phyloP scores from a whole-genome alignment of 768 basidiomycete genomes.

The Agrocybe praecox region DNA sequence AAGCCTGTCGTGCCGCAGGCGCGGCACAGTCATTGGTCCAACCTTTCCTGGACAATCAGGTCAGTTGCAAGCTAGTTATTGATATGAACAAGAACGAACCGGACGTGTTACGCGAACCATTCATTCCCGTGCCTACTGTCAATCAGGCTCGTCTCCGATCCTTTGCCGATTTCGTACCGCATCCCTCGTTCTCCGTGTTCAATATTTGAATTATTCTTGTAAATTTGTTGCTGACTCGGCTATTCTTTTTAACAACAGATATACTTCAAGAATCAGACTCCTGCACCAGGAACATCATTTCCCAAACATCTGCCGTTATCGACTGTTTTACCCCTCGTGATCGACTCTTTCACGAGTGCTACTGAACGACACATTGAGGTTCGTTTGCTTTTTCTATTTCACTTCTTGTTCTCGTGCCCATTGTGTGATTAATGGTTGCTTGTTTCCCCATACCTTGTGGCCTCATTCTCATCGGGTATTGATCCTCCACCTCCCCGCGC shows the following conservation, averaged over 20 bases:
- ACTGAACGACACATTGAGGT: conserved; percentile 99
- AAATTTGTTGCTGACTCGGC: conserved; percentile 17
- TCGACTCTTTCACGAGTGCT: conserved; percentile 95
- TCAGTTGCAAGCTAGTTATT: conserved; percentile 38
- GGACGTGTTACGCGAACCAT: conserved; percentile 20
- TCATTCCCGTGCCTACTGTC: conserved; percentile 18
- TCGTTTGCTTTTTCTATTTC: conserved; percentile 21
- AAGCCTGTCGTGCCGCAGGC: conserved; percentile 94
- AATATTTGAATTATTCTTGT: conserved; percentile 16
- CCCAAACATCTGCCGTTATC: conserved; percentile 82
- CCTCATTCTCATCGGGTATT: conserved; percentile 13
- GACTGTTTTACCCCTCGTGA: conserved; percentile 83
- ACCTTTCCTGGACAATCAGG: conserved; percentile 99
- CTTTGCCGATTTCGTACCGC: conserved; percentile 50
- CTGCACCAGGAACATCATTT: conserved; percentile 71
- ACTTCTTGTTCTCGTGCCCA: conserved; percentile 11
- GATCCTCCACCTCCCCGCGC: not conserved
- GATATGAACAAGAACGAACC: conserved; percentile 21
- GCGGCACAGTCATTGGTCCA: conserved; percentile 94
- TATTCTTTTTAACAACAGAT: conserved; percentile 56
- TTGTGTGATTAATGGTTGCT: not conserved
- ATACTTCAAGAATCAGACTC: conserved; percentile 94
- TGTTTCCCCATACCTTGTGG: conserved; percentile 9
- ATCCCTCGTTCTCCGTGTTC: conserved; percentile 21
- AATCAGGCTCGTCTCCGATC: conserved; percentile 37